These are phyloP conservation scores for Tremella yokohamensis DNA, from an alignment of 768 basidiomycete genomes.

Conservation along the genomic window DNA sequence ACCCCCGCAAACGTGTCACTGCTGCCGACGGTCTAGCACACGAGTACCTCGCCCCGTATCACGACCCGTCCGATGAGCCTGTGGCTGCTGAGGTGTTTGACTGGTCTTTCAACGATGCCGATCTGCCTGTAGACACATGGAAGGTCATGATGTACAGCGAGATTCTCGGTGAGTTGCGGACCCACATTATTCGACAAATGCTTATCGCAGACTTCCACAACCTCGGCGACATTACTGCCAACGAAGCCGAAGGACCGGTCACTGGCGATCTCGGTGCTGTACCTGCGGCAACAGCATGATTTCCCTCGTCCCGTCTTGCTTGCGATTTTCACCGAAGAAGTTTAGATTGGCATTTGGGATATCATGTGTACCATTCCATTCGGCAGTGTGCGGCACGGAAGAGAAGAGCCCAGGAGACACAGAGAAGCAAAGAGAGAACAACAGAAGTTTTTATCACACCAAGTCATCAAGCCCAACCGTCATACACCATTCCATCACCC, in stretches of 20 bases:
- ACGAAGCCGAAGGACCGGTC: slow-evolving; percentile 49
- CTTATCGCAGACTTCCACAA: slow-evolving; percentile 50
- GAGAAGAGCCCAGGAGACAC: slow-evolving; percentile 2
- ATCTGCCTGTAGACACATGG: slow-evolving; percentile 97
- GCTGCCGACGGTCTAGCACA: slow-evolving; percentile 85
- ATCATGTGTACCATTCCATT: background rate
- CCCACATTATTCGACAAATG: background rate
- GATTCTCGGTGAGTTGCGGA: slow-evolving; percentile 71
- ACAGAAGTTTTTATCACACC: too few relatives aligned
- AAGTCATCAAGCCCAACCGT: too few relatives aligned
- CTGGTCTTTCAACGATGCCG: slow-evolving; percentile 99
- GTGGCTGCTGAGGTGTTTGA: slow-evolving; percentile 90
- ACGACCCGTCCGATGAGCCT: slow-evolving; percentile 97
- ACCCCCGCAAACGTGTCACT: slow-evolving; percentile 93
- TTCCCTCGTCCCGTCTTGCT: background rate
- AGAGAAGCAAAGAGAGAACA: slow-evolving; percentile 2
- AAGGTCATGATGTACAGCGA: slow-evolving; percentile 99
- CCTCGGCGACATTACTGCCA: slow-evolving; percentile 47
- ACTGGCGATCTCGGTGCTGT: slow-evolving; percentile 44
- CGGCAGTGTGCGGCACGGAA: background rate
- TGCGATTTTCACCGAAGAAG: background rate
- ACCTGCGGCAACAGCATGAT: slow-evolving; percentile 31
- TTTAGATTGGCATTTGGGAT: slow-evolving; percentile 2
- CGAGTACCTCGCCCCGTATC: slow-evolving; percentile 93
- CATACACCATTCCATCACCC: too few relatives aligned